These are phyloP conservation scores for Fusarium tupiense DNA, from an alignment of 2,329 filamentous ascomycete species.

Conservation along the genomic window DNA sequence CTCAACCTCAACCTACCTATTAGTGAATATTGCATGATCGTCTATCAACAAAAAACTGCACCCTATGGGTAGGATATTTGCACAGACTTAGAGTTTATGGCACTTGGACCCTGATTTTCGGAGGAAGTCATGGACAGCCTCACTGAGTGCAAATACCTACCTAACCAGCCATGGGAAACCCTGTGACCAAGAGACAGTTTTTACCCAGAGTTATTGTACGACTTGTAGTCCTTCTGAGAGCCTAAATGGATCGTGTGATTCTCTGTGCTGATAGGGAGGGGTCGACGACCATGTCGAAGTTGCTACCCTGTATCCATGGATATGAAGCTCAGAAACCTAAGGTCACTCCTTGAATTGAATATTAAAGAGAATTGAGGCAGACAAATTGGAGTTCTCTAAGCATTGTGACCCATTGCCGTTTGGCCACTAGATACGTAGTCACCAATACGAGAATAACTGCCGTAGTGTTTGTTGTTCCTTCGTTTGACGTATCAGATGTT, in stretches of 20 bases:
- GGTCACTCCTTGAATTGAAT: not conserved
- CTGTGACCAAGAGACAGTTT: not conserved
- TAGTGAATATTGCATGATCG: not conserved
- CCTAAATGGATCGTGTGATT: not conserved
- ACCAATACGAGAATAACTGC: not conserved
- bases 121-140: not conserved
- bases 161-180: not conserved
- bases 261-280: not conserved
- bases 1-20: not conserved
- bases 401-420: no score
- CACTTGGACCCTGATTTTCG: not conserved
- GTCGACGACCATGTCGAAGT: not conserved
- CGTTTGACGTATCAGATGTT: not conserved
- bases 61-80: not conserved
- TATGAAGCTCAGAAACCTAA: not conserved
- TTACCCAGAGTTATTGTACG: fast-evolving
- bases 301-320: not conserved
- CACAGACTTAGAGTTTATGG: not conserved
- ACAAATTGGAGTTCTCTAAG: not conserved
- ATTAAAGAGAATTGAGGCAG: not conserved
- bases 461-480: not conserved
- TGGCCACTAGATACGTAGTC: not conserved
- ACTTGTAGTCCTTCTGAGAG: not conserved
- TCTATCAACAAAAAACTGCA: not conserved
- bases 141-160: not conserved